These are phyloP conservation scores for Cicer yamashitae DNA, from an alignment of 306 rosid genomes.

Conservation along the genomic window DNA sequence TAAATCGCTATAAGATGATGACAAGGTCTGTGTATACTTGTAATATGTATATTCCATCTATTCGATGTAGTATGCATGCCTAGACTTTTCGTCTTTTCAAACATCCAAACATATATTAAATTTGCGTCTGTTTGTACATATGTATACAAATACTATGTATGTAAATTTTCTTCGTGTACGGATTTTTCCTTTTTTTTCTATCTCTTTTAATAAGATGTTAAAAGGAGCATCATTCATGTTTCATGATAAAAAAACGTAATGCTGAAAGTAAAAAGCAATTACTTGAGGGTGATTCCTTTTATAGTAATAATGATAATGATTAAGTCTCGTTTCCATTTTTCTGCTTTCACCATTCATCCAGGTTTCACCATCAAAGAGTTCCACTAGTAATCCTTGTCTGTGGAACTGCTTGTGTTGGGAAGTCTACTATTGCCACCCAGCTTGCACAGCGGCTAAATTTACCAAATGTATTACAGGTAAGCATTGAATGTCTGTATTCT, in stretches of 20 bases:
- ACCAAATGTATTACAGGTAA: constrained; percentile 95
- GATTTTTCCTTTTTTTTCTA: constrained; percentile 21
- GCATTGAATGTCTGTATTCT: constrained; percentile 28
- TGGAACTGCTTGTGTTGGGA: constrained; percentile 98
- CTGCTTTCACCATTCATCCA: constrained; percentile 47
- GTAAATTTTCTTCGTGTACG: background rate
- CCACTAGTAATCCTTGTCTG: constrained; percentile 95
- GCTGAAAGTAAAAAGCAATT: constrained; percentile 9
- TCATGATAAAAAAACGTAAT: background rate
- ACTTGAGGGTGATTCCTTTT: constrained; percentile 5
- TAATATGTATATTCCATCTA: background rate
- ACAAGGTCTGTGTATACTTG: constrained; percentile 60
- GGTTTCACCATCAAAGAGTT: constrained; percentile 97
- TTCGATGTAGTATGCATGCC: background rate
- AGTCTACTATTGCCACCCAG: constrained; percentile 97
- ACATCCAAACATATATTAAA: background rate
- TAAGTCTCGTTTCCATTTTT: constrained; percentile 28
- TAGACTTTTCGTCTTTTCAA: background rate
- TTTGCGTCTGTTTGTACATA: background rate
- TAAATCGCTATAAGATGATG: constrained; percentile 92
- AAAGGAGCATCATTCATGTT: constrained; percentile 3
- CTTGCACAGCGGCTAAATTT: constrained; percentile 94
- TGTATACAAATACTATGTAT: background rate
- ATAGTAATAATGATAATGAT: constrained; percentile 6
- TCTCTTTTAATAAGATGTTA: background rate